Conservation (phyloP, 2,329 filamentous ascomycete species). For the Akanthomyces uredinophilus region DNA sequence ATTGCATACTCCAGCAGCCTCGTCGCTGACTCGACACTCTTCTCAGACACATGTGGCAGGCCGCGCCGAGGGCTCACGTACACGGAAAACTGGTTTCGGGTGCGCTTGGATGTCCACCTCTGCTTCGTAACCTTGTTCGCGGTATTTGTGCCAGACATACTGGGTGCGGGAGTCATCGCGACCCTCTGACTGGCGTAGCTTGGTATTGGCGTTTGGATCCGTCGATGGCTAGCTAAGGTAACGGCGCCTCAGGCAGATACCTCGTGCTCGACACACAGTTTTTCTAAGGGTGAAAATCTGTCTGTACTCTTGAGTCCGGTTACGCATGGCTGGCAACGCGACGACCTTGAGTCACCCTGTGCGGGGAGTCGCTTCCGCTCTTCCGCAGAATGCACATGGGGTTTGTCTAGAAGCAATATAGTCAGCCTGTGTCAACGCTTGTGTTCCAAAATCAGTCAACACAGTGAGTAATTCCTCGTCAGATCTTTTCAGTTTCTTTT, state of each 20-base stretch:
- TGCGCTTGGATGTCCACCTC: neutral
- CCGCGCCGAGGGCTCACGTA: neutral
- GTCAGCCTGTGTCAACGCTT: neutral
- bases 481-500: slow-evolving; percentile 70
- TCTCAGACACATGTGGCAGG: neutral
- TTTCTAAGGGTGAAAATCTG: neutral
- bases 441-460: neutral
- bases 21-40: neutral
- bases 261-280: neutral
- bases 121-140: neutral
- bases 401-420: neutral
- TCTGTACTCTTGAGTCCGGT: neutral
- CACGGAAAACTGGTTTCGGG: slow-evolving; percentile 1
- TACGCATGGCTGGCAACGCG: neutral
- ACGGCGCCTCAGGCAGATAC: neutral
- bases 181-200: neutral
- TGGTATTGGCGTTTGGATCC: neutral
- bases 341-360: neutral
- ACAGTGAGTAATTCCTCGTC: slow-evolving; percentile 35
- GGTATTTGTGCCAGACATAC: neutral
- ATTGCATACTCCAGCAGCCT: neutral
- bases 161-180: neutral
- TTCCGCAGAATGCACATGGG: neutral
- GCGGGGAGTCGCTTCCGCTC: neutral
- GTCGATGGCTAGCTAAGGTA: neutral